These are phyloP conservation scores for Monosporascus sp. DNA, from an alignment of 2,329 filamentous ascomycete genomes.

Conservation along the genomic window DNA sequence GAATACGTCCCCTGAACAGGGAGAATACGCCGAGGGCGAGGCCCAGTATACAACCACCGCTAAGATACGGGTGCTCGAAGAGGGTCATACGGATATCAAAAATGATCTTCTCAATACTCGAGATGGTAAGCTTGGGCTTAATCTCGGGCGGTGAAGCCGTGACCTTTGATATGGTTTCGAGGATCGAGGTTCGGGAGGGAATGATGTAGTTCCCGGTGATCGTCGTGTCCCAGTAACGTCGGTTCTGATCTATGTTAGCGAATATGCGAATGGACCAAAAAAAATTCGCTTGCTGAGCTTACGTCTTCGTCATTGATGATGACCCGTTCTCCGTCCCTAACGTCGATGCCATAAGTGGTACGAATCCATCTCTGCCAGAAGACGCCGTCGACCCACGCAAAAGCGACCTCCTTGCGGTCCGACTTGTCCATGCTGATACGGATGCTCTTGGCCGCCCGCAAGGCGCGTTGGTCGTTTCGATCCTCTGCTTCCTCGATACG, in stretches of 20 bases:
- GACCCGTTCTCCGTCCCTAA: constrained; percentile 82
- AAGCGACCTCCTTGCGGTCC: constrained; percentile 82
- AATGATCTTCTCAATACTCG: constrained; percentile 66
- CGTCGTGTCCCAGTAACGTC: constrained; percentile 90
- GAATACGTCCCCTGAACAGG: constrained; percentile 50
- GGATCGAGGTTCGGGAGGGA: constrained; percentile 81
- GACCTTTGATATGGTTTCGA: constrained; percentile 76
- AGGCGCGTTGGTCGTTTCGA: constrained; percentile 79
- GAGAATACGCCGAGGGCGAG: constrained; percentile 48
- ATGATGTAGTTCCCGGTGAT: constrained; percentile 86
- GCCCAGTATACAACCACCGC: constrained; percentile 52
- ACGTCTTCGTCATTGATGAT: constrained; percentile 97
- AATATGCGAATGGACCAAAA: background rate
- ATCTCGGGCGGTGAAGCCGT: constrained; percentile 66
- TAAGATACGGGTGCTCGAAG: constrained; percentile 54
- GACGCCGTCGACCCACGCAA: constrained; percentile 94
- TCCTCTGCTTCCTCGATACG: constrained; percentile 96
- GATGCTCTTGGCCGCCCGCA: constrained; percentile 84
- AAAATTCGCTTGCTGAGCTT: constrained; percentile 38
- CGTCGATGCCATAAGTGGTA: constrained; percentile 90
- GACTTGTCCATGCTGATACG: constrained; percentile 86
- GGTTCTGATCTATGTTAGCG: constrained; percentile 58
- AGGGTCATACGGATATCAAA: constrained; percentile 58
- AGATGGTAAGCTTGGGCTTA: constrained; percentile 72
- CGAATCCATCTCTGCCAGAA: constrained; percentile 98